A percentile compares a stretch with the other conserved stretches of the same genome.
Conservation (phyloP, 176 grass and related monocot genomes). For the Canna indica region DNA sequence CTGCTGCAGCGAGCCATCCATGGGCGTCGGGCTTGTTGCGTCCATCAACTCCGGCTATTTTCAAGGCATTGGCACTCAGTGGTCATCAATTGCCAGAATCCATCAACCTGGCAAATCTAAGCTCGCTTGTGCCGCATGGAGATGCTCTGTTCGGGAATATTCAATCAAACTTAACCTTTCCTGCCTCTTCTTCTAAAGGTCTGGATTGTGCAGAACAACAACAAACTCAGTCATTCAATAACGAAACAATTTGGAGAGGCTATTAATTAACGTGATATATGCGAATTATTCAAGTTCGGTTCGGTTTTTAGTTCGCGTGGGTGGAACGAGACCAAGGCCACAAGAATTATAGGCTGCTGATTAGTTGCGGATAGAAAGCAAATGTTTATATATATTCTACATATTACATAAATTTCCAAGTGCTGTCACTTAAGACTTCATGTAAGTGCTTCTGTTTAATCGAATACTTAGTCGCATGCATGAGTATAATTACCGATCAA, state of each 20-base stretch:
- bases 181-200: conserved; percentile 7
- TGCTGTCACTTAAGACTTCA: neutral
- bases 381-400: neutral
- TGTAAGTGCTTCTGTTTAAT: too few species aligned
- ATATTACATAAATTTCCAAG: neutral
- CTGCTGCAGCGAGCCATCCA: neutral
- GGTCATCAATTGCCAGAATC: neutral
- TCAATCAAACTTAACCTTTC: conserved; percentile 8
- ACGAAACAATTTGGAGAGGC: conserved; percentile 6
- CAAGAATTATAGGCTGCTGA: neutral
- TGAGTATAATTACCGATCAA: too few species aligned
- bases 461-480: too few species aligned
- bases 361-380: too few species aligned
- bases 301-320: neutral
- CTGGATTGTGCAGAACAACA: neutral
- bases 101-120: neutral
- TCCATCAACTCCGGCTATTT: neutral
- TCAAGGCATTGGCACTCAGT: conserved; percentile 10
- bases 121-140: neutral
- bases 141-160: neutral
- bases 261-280: neutral
- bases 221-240: conserved; percentile 5
- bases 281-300: neutral
- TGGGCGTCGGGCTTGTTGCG: conserved; percentile 9
- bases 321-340: neutral